These are phyloP conservation scores for Sclerotinia trifoliorum DNA, from an alignment of 2,329 filamentous ascomycete species.

Conservation along the genomic window DNA sequence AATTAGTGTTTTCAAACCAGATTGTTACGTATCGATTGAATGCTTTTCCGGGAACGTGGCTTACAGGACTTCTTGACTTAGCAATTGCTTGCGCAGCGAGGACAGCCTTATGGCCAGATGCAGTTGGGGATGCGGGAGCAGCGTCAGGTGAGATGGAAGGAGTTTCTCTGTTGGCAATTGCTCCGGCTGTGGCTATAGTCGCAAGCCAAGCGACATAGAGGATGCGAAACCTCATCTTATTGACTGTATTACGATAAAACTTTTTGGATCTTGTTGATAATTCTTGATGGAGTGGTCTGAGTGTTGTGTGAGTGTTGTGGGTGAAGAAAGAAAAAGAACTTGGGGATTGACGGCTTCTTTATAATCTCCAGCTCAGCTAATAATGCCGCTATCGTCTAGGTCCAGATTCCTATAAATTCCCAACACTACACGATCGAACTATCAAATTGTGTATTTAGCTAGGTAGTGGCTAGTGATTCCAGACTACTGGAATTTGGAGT, in stretches of 20 bases:
- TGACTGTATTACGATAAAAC: constrained; percentile 5
- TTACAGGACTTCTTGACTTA: constrained; percentile 58
- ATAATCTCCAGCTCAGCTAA: too few species aligned
- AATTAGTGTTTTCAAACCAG: constrained; percentile 78
- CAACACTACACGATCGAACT: too few species aligned
- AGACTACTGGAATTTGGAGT: neutral
- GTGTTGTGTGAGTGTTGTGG: too few species aligned
- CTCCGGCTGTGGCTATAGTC: neutral
- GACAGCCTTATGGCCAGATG: constrained; percentile 52
- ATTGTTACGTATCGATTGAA: constrained; percentile 73
- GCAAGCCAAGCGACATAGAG: too few species aligned
- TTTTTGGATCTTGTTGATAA: constrained; percentile 33
- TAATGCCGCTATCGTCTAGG: too few species aligned
- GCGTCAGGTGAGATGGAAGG: constrained; percentile 17
- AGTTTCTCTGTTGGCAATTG: neutral
- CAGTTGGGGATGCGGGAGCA: constrained; percentile 42
- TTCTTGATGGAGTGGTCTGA: neutral
- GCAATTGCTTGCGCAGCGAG: constrained; percentile 59
- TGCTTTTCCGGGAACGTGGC: constrained; percentile 64
- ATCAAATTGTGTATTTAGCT: neutral
- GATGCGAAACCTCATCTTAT: too few species aligned
- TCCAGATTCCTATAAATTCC: too few species aligned
- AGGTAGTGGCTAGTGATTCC: neutral
- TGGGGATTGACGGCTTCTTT: too few species aligned
- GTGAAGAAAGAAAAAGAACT: too few species aligned